Evolutionary conservation across 1,284 basidiomycete species (phyloP).

Genomic region (Fomitopsis pinicola): DNA sequence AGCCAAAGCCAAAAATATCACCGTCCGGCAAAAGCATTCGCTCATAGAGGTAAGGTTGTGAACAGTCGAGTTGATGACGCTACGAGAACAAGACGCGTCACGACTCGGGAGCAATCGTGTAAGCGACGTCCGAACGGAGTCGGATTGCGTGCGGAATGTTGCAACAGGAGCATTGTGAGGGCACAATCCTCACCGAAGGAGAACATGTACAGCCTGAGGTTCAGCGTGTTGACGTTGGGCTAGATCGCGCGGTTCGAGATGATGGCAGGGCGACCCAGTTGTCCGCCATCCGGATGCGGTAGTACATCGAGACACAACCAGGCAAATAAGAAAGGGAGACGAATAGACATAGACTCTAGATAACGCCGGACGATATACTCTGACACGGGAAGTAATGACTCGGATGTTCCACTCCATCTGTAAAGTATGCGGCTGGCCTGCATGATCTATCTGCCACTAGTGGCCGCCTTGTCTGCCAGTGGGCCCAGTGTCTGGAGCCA

Average conservation of each 20-base stretch:
- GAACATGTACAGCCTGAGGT: conserved; percentile 97
- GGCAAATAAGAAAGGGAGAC: conserved; percentile 97
- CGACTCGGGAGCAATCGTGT: conserved; percentile 88
- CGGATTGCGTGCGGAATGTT: conserved; percentile 98
- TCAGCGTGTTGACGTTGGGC: conserved; percentile 85
- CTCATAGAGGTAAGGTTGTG: conserved; percentile 96
- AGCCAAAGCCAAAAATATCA: conserved; percentile 96
- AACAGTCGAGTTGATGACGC: conserved; percentile 95
- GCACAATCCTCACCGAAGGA: conserved; percentile 97
- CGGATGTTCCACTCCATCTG: too few species aligned
- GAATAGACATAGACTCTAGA: too few species aligned
- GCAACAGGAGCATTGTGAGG: conserved; percentile 91
- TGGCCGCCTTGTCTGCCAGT: too few species aligned
- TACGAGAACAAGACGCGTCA: conserved; percentile 90
- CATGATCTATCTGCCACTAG: too few species aligned
- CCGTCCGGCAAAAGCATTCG: conserved; percentile 85
- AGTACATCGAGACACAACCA: conserved; percentile 97
- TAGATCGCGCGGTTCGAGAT: conserved; percentile 95
- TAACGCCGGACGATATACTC: too few species aligned
- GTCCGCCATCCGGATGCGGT: conserved; percentile 92
- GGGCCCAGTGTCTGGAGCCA: too few species aligned
- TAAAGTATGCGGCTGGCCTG: too few species aligned
- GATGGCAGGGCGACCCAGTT: conserved; percentile 95
- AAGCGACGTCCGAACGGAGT: conserved; percentile 82
- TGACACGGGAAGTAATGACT: too few species aligned